Percentiles rank a stretch among this genome's conserved stretches.
phyloP scores from a whole-genome alignment of 257 asterid genomes.

The Gentiana macrophylla region DNA sequence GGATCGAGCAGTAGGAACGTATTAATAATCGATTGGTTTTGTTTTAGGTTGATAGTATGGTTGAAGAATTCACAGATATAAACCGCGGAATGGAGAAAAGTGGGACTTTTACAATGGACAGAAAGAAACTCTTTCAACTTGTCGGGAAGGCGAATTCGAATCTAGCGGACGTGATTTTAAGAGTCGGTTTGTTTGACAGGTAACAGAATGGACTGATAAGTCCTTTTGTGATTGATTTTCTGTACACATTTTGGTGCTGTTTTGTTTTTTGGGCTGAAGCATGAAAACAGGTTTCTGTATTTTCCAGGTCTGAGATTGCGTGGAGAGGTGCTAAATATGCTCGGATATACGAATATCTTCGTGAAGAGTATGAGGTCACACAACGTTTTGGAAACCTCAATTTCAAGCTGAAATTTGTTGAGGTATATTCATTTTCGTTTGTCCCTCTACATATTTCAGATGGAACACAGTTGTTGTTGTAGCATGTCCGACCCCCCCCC shows the following conservation, averaged over 20 bases:
- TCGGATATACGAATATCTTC: conserved; percentile 78
- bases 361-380: conserved; percentile 91
- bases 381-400: conserved; percentile 94
- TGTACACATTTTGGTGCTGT: no score
- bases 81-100: conserved; percentile 91
- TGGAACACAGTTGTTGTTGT: not conserved
- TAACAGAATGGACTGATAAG: conserved; percentile 8
- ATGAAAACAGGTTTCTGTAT: conserved; percentile 1
- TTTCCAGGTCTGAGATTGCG: conserved; percentile 85
- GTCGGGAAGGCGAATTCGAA: conserved; percentile 98
- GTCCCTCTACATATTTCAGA: not conserved
- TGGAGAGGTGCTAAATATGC: conserved; percentile 99
- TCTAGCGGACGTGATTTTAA: conserved; percentile 85
- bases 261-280: no score
- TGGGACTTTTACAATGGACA: conserved; percentile 84
- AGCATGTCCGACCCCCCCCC: no score
- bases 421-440: conserved; percentile 31
- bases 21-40: no score
- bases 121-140: conserved; percentile 89
- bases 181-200: conserved; percentile 95
- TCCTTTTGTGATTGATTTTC: not conserved
- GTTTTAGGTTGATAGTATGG: conserved; percentile 89
- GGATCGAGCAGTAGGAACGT: no score
- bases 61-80: conserved; percentile 82
- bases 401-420: conserved; percentile 83